Conservation (phyloP, 352 stramenopile genomes). For the Phytopythium kandeliae region DNA sequence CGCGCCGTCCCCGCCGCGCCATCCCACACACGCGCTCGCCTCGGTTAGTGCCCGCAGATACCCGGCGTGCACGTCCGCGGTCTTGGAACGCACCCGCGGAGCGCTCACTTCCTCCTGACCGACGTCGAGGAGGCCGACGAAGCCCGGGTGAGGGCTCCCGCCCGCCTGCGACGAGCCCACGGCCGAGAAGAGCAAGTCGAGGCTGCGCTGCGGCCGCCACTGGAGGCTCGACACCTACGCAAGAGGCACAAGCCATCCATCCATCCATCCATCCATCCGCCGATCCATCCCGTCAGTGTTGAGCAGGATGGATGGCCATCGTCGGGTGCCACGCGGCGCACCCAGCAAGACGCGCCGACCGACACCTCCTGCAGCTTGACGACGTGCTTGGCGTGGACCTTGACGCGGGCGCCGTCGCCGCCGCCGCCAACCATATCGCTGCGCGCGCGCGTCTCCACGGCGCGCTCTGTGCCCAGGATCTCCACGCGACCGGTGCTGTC, state of each 20-base stretch:
- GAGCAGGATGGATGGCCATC: too few species aligned
- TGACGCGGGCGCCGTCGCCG: background rate
- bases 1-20: too few species aligned
- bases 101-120: background rate
- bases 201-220: conserved; percentile 6
- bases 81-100: background rate
- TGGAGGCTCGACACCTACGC: conserved; percentile 9
- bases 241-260: background rate
- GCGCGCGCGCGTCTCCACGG: conserved; percentile 1
- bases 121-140: background rate
- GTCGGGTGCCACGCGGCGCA: background rate
- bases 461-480: conserved; percentile 12
- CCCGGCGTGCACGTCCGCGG: too few species aligned
- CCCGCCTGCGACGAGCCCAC: background rate
- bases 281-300: too few species aligned
- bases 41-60: background rate
- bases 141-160: background rate
- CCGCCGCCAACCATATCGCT: background rate
- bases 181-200: conserved; percentile 2
- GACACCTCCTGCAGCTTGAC: background rate
- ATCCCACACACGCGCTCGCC: too few species aligned
- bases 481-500: conserved; percentile 16
- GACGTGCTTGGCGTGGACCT: background rate
- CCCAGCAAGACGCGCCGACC: background rate
- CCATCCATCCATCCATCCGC: too few species aligned